Evolutionary conservation across 495 filamentous ascomycete species (phyloP), one percentile per base, ranked within the genome.

Genomic region (Penicillium robsamsonii): DNA sequence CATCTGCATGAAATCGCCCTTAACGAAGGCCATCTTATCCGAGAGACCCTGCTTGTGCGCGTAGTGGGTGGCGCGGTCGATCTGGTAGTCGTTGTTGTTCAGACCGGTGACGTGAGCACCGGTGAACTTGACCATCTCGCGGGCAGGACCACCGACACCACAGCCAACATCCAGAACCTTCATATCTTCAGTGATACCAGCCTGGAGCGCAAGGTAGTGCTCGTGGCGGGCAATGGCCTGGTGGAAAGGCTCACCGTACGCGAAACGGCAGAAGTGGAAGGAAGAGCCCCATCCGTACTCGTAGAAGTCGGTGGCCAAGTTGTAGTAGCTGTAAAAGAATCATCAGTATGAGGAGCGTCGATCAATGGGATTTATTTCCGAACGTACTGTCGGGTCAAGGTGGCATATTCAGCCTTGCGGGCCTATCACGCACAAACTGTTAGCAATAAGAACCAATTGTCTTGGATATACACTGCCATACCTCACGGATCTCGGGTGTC

Each of bases 1-100:
- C 93, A 98, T 97, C 86, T 98, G 94, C 93, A 97, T 97, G 77
- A 97, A 98, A 65, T 97, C 95, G 45, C 94, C 93, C 84, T 97
- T 97, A 58, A 90, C 87, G 61, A 91, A 97, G 65, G 81, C 84
- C 67, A 97, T 75, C 78, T 96, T 90, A 64, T 91, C 68, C 3
- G 86, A 82, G 35, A 97, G 78, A 50, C 89, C 89, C 69, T 96
- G 91, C 65, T 87, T 86, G 49, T 81, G 72, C 15, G 92, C 90
- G 70, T 97, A 97, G 42, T 81, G 81, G 22, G 87, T 93, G 7
- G 94, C 95, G 48, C 94, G 89, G 73, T 97, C 84, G 69, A 98
- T 97, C 77, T 98, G 94, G 81, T 97, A 97, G 78, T 97, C 93
- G 78, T 97, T 98, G 86, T 97, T 98, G 85, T 98, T 98, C 68